Evolutionary conservation across 108 stramenopile genomes (phyloP).

Genomic region (Nannochloropsis salina): DNA sequence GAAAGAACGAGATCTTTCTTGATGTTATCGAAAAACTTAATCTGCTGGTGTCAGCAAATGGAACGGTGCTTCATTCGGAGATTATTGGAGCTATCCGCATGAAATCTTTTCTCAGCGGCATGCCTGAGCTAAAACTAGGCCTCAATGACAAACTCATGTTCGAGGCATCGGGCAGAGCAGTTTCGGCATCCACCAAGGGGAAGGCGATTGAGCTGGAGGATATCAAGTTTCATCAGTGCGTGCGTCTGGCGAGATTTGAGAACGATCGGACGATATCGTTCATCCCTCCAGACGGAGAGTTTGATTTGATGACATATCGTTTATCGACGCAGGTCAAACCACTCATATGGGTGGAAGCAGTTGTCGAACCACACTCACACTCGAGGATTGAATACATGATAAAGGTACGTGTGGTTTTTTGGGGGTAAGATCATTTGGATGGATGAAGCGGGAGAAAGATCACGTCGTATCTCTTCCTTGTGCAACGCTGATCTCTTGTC

Average conservation of each 20-base stretch:
- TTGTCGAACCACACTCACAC: slow-evolving; percentile 92
- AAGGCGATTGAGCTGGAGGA: slow-evolving; percentile 98
- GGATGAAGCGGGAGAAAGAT: slow-evolving; percentile 5
- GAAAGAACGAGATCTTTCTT: slow-evolving; percentile 98
- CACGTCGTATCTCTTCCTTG: not conserved
- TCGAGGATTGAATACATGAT: slow-evolving; percentile 98
- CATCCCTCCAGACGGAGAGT: slow-evolving; percentile 99
- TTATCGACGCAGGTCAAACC: slow-evolving; percentile 98
- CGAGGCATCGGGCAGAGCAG: slow-evolving; percentile 70
- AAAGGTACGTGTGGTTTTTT: slow-evolving; percentile 53
- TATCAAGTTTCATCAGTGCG: slow-evolving; percentile 99
- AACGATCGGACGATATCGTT: slow-evolving; percentile 98
- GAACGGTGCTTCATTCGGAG: slow-evolving; percentile 76
- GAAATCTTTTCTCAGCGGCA: slow-evolving; percentile 91
- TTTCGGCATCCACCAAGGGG: slow-evolving; percentile 57
- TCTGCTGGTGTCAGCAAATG: slow-evolving; percentile 91
- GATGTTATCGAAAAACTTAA: slow-evolving; percentile 99
- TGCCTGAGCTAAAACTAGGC: slow-evolving; percentile 99
- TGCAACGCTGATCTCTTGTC: too few species aligned
- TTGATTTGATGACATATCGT: slow-evolving; percentile 97
- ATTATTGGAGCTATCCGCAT: slow-evolving; percentile 75
- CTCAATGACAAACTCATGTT: slow-evolving; percentile 98
- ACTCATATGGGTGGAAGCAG: slow-evolving; percentile 95
- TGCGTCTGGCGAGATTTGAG: slow-evolving; percentile 93
- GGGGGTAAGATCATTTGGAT: not conserved